A percentile compares a stretch with the other conserved stretches of the same genome.
phyloP scores from a whole-genome alignment of 352 stramenopile species.

The Globisporangium solare region DNA sequence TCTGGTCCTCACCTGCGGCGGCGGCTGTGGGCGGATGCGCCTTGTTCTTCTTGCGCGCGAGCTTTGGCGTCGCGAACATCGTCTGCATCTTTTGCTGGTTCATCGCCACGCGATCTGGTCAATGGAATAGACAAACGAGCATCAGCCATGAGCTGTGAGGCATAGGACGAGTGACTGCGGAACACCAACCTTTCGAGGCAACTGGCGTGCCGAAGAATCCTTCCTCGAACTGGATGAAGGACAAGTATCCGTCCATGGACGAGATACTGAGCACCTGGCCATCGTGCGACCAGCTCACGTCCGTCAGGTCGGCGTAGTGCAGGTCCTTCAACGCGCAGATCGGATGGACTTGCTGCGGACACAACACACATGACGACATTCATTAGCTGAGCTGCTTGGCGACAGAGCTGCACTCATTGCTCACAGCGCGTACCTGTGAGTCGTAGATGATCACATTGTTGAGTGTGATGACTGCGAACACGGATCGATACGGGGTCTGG shows the following conservation, averaged over 20 bases:
- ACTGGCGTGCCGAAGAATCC: slow-evolving; percentile 74
- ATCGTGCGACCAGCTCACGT: slow-evolving; percentile 90
- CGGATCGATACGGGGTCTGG: slow-evolving; percentile 66
- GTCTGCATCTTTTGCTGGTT: slow-evolving; percentile 47
- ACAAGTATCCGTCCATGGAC: slow-evolving; percentile 96
- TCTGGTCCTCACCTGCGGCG: neutral
- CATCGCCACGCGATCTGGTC: slow-evolving; percentile 29
- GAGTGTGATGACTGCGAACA: slow-evolving; percentile 94
- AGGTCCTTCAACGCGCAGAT: slow-evolving; percentile 89
- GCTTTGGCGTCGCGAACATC: slow-evolving; percentile 66
- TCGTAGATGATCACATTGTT: slow-evolving; percentile 95
- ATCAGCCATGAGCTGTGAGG: neutral
- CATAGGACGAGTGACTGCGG: neutral
- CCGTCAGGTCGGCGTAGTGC: slow-evolving; percentile 94
- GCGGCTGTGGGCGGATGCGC: neutral
- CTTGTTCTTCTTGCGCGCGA: slow-evolving; percentile 54
- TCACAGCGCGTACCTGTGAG: slow-evolving; percentile 60
- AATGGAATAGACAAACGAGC: neutral
- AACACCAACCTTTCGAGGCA: slow-evolving; percentile 7
- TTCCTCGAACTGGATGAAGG: slow-evolving; percentile 88
- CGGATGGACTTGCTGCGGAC: slow-evolving; percentile 58
- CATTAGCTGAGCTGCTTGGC: no score
- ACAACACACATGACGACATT: neutral
- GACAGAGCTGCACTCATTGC: no score
- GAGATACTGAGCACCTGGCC: slow-evolving; percentile 90